These are phyloP conservation scores for Aspergillus sp. DNA, from an alignment of 2,329 filamentous ascomycete genomes.

Conservation along the genomic window DNA sequence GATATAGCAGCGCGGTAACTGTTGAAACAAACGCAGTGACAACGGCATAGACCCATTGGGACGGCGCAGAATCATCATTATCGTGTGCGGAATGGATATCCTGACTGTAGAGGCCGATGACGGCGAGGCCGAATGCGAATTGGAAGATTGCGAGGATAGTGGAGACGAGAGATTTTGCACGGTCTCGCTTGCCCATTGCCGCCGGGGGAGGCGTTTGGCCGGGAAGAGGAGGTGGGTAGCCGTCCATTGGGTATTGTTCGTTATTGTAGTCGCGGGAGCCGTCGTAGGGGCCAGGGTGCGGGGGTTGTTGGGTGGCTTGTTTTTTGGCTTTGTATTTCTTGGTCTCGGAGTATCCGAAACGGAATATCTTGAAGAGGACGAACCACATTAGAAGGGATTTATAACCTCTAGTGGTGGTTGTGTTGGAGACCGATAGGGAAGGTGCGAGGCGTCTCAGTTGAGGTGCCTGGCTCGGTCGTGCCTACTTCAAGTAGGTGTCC, in stretches of 20 bases:
- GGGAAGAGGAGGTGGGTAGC: slow-evolving; percentile 2
- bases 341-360: slow-evolving; percentile 28
- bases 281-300: slow-evolving; percentile 1
- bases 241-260: slow-evolving; percentile 10
- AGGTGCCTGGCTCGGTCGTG: not conserved
- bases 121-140: slow-evolving; percentile 72
- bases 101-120: slow-evolving; percentile 74
- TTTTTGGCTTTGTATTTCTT: slow-evolving; percentile 33
- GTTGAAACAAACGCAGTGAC: slow-evolving; percentile 67
- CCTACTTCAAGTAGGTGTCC: not conserved
- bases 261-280: not conserved
- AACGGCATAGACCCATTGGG: slow-evolving; percentile 78
- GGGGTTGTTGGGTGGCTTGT: slow-evolving; percentile 8
- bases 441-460: not conserved
- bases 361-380: slow-evolving; percentile 28
- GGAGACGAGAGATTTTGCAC: slow-evolving; percentile 24
- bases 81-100: slow-evolving; percentile 55
- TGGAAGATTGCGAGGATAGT: slow-evolving; percentile 68
- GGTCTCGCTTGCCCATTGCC: slow-evolving; percentile 7
- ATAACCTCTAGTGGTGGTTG: not conserved
- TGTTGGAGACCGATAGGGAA: not conserved
- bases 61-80: slow-evolving; percentile 54
- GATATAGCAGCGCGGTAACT: slow-evolving; percentile 64
- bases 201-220: slow-evolving; percentile 15
- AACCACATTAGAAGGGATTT: slow-evolving; percentile 26